Conservation (phyloP, 106 monocot genomes). For the Phalaenopsis equestris region DNA sequence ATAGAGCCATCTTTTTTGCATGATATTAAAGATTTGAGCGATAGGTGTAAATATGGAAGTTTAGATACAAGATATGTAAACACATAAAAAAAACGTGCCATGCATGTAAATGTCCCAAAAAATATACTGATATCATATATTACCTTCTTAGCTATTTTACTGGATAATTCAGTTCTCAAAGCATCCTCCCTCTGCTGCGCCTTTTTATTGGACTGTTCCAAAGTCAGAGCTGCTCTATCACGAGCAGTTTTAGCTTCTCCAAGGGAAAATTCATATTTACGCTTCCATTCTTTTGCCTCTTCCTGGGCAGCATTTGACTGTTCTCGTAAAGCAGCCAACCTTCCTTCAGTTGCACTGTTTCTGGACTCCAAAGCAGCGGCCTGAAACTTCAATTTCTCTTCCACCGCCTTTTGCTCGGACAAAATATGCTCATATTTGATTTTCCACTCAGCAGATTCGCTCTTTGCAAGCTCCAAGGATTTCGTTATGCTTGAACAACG, state of each 20-base stretch:
- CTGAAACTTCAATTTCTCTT: conserved; percentile 59
- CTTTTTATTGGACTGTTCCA: conserved; percentile 72
- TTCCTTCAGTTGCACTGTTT: conserved; percentile 60
- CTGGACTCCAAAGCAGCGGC: conserved; percentile 55
- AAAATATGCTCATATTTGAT: conserved; percentile 34
- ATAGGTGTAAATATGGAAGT: too few relatives aligned
- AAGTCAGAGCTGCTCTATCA: conserved; percentile 60
- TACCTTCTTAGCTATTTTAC: too few relatives aligned
- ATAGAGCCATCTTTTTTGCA: too few relatives aligned
- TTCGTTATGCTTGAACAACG: conserved; percentile 46
- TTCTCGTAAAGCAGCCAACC: conserved; percentile 71
- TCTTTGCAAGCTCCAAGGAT: conserved; percentile 38
- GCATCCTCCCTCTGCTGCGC: conserved; percentile 78
- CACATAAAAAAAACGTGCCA: too few relatives aligned
- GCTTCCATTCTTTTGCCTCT: conserved; percentile 88
- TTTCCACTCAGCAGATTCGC: conserved; percentile 66
- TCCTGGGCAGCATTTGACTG: conserved; percentile 75
- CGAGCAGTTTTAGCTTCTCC: conserved; percentile 69
- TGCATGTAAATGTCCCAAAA: too few relatives aligned
- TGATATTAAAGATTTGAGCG: too few relatives aligned
- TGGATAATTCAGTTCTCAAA: conserved; percentile 48
- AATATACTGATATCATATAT: too few relatives aligned
- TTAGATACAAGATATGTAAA: too few relatives aligned
- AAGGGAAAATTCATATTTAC: conserved; percentile 71
- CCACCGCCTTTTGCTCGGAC: conserved; percentile 51